These are phyloP conservation scores for Aureobasidium subglaciale DNA, from an alignment of 2,329 filamentous ascomycete species.

Conservation along the genomic window DNA sequence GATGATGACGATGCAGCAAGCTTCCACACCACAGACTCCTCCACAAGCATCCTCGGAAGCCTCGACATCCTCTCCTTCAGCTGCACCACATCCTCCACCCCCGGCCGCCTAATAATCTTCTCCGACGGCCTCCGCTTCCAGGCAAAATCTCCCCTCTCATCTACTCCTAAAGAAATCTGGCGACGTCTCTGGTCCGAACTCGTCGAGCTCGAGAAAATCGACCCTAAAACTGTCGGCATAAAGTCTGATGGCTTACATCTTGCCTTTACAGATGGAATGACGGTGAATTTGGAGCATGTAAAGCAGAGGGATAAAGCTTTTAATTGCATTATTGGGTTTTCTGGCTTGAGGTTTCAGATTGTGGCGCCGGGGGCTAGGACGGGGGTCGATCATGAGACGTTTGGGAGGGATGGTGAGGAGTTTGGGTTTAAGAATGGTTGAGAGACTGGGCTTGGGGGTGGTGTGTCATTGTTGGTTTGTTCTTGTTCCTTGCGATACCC, in stretches of 20 bases:
- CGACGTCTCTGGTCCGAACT: slow-evolving; percentile 22
- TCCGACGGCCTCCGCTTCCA: slow-evolving; percentile 24
- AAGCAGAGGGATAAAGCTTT: slow-evolving; percentile 30
- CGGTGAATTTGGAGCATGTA: slow-evolving; percentile 23
- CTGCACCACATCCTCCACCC: slow-evolving; percentile 18
- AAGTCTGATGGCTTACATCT: slow-evolving; percentile 3
- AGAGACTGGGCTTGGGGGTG: not conserved
- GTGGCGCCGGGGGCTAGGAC: slow-evolving; percentile 15
- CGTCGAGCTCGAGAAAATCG: slow-evolving; percentile 24
- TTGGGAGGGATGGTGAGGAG: not conserved
- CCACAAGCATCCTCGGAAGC: slow-evolving; percentile 18
- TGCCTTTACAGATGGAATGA: slow-evolving; percentile 9
- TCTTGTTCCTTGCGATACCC: no score
- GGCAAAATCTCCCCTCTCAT: slow-evolving; percentile 10
- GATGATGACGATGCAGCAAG: slow-evolving; percentile 11
- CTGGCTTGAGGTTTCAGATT: slow-evolving; percentile 29
- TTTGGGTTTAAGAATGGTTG: not conserved
- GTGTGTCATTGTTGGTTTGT: no score
- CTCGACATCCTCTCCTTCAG: slow-evolving; percentile 24
- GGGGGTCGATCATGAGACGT: not conserved
- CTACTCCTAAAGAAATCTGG: slow-evolving; percentile 21
- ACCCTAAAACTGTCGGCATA: slow-evolving; percentile 13
- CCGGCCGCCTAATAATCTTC: slow-evolving; percentile 22
- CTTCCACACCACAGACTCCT: slow-evolving; percentile 20
- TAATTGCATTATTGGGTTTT: slow-evolving; percentile 32